Conservation (phyloP, 345 rosid genomes). For the Citrus hindsii region DNA sequence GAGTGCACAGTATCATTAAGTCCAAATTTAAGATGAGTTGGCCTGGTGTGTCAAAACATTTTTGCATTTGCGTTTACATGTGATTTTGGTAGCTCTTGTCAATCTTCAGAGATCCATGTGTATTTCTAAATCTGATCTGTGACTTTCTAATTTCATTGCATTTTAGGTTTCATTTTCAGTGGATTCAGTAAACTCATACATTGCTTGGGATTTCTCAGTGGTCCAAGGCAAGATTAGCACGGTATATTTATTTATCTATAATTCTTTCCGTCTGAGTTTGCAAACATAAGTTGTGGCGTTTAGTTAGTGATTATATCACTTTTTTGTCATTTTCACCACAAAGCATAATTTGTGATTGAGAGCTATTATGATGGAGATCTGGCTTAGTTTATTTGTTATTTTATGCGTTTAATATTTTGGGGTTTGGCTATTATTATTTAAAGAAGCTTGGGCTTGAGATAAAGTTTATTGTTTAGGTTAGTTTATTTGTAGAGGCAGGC, state of each 20-base stretch:
- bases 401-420: neutral
- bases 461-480: neutral
- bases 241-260: constrained; percentile 46
- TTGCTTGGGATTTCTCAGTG: constrained; percentile 95
- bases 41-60: neutral
- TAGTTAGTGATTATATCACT: neutral
- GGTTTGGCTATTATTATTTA: neutral
- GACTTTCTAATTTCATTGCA: constrained; percentile 5
- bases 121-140: neutral
- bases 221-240: constrained; percentile 75
- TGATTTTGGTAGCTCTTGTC: neutral
- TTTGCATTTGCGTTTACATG: neutral
- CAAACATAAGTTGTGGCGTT: constrained; percentile 7
- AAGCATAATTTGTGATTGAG: neutral
- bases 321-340: neutral
- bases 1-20: neutral
- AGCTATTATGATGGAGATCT: neutral
- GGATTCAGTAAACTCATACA: constrained; percentile 86
- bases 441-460: neutral
- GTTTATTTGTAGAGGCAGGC: neutral
- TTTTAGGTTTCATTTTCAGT: constrained; percentile 72
- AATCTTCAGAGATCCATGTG: neutral
- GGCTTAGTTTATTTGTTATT: neutral
- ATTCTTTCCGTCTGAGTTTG: neutral
- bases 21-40: neutral